A percentile compares a stretch with the other conserved stretches of the same genome.
These are phyloP conservation scores for Hypomontagnella monticulosa DNA, from an alignment of 495 filamentous ascomycete genomes.

Conservation along the genomic window DNA sequence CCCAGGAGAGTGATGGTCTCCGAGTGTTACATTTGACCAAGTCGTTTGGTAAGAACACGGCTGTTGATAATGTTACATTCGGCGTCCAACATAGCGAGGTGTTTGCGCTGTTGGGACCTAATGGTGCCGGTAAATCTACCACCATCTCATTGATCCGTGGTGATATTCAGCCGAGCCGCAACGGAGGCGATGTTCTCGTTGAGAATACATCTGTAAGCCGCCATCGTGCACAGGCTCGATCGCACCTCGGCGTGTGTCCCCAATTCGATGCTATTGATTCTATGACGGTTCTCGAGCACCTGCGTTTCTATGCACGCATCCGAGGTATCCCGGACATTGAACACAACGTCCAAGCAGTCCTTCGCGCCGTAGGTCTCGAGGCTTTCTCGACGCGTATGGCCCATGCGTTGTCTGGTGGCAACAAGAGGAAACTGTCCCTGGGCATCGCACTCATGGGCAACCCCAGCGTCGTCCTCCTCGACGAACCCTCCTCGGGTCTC, in stretches of 20 bases:
- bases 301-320: conserved; percentile 77
- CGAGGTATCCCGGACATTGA: conserved; percentile 71
- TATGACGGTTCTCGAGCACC: conserved; percentile 77
- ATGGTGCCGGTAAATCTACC: conserved; percentile 88
- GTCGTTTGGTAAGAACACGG: conserved; percentile 72
- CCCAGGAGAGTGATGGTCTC: conserved; percentile 67
- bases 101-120: conserved; percentile 87
- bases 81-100: conserved; percentile 79
- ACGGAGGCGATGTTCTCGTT: conserved; percentile 75
- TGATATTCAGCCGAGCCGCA: conserved; percentile 72
- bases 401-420: conserved; percentile 73
- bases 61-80: conserved; percentile 85
- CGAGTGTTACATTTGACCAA: conserved; percentile 81
- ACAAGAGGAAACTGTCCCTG: conserved; percentile 76
- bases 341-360: conserved; percentile 68
- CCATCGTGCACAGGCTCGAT: conserved; percentile 70
- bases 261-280: conserved; percentile 76
- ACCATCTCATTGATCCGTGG: conserved; percentile 86
- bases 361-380: conserved; percentile 67
- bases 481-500: conserved; percentile 75
- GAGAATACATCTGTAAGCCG: conserved; percentile 74
- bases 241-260: conserved; percentile 80
- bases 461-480: conserved; percentile 75
- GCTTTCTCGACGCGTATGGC: conserved; percentile 70
- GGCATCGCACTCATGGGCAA: conserved; percentile 83